Evolutionary conservation across 2,329 filamentous ascomycete genomes (phyloP).

Genomic region (Neofusicoccum ribis): DNA sequence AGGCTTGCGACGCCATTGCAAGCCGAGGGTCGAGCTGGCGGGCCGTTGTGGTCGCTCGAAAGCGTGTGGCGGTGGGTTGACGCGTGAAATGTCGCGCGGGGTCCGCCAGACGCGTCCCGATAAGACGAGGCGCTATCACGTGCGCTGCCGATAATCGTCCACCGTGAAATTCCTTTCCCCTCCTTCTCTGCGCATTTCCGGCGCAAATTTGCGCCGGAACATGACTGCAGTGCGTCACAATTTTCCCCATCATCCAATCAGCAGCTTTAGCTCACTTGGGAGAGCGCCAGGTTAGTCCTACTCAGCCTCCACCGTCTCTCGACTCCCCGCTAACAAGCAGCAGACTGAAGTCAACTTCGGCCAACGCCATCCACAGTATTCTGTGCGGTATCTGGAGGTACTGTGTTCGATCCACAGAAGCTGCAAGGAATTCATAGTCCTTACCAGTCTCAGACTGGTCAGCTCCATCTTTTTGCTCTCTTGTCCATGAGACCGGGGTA

Average conservation of each 20-base stretch:
- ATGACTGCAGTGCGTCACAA: too few species aligned
- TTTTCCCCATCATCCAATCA: neutral
- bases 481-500: too few species aligned
- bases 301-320: neutral
- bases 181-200: neutral
- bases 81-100: neutral
- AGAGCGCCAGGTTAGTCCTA: constrained; percentile 32
- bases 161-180: neutral
- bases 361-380: constrained; percentile 9
- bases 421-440: constrained; percentile 22
- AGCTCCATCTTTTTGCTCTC: neutral
- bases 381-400: constrained; percentile 40
- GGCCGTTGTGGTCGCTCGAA: too few species aligned
- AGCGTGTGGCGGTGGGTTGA: too few species aligned
- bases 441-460: constrained; percentile 12
- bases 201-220: neutral
- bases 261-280: constrained; percentile 40
- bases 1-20: neutral
- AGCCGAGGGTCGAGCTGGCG: too few species aligned
- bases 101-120: neutral
- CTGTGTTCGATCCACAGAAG: constrained; percentile 42
- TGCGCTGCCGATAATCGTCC: neutral
- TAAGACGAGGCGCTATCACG: neutral
- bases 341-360: constrained; percentile 38
- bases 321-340: constrained; percentile 9